These are phyloP conservation scores for Sporisorium reilianum DNA, from an alignment of 1,284 basidiomycete species.

Conservation along the genomic window DNA sequence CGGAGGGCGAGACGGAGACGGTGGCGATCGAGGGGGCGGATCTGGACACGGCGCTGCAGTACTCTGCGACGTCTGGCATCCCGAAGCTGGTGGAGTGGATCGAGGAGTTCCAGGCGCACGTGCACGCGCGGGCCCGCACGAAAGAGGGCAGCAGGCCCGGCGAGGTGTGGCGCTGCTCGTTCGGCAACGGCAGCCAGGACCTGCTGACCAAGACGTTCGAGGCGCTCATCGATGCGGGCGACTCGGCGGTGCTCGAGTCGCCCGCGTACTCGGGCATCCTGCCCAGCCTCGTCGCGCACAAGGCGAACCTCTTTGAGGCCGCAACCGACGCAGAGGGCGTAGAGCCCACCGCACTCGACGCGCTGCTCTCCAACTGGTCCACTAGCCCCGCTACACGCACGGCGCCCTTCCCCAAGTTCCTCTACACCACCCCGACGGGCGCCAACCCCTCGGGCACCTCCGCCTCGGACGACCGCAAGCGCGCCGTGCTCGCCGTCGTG, in stretches of 20 bases:
- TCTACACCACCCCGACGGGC: constrained; percentile 79
- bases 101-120: constrained; percentile 72
- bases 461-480: constrained; percentile 75
- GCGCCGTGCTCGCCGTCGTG: constrained; percentile 79
- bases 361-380: constrained; percentile 79
- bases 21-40: constrained; percentile 66
- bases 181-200: constrained; percentile 89
- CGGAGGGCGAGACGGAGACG: constrained; percentile 30
- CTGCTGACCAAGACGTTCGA: constrained; percentile 80
- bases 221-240: constrained; percentile 80
- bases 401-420: constrained; percentile 77
- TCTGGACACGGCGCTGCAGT: constrained; percentile 69
- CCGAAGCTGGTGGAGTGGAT: constrained; percentile 77
- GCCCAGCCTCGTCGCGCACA: constrained; percentile 53
- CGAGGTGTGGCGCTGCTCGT: constrained; percentile 72
- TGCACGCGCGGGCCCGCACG: constrained; percentile 72
- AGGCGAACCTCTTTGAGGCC: constrained; percentile 72
- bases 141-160: constrained; percentile 63
- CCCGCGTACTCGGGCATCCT: constrained; percentile 79
- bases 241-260: constrained; percentile 84
- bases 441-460: constrained; percentile 67
- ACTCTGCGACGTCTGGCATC: constrained; percentile 80
- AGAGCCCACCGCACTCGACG: constrained; percentile 75
- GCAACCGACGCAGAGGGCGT: constrained; percentile 85
- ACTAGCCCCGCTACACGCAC: constrained; percentile 74